Evolutionary conservation across 2,329 filamentous ascomycete genomes (phyloP).

Genomic region (Aspergillus sp.): DNA sequence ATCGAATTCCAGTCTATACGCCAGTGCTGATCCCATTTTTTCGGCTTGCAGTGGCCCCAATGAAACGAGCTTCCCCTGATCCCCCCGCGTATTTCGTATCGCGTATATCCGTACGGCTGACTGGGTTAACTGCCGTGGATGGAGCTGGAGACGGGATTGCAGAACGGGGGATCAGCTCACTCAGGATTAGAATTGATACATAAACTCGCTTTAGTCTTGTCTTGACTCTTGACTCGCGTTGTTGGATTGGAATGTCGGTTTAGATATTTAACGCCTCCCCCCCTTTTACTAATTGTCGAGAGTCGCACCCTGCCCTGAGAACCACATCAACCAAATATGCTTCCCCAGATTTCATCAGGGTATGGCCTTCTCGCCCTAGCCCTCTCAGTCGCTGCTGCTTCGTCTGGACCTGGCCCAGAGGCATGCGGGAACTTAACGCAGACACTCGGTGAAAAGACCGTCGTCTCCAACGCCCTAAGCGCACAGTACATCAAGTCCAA

Average conservation of each 20-base stretch:
- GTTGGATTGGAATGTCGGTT: too few species aligned
- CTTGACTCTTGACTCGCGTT: too few species aligned
- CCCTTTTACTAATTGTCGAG: not conserved
- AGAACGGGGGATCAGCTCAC: too few species aligned
- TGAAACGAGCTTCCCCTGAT: not conserved
- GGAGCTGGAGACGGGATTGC: too few species aligned
- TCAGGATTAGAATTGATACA: too few species aligned
- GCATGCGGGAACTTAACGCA: constrained; percentile 2
- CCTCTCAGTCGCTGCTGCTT: not conserved
- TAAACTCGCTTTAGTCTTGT: too few species aligned
- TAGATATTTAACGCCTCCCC: too few species aligned
- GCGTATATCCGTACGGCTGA: too few species aligned
- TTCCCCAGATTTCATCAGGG: not conserved
- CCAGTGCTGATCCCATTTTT: not conserved
- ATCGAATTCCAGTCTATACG: not conserved
- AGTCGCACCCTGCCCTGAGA: not conserved
- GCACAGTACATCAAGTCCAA: not conserved
- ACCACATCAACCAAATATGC: not conserved
- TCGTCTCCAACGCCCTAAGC: not conserved
- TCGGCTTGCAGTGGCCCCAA: not conserved
- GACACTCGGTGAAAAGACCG: constrained; percentile 1
- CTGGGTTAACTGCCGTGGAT: too few species aligned
- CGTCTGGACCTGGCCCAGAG: not conserved
- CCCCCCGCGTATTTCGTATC: not conserved
- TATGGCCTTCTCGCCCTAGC: not conserved